Evolutionary conservation across 2,329 filamentous ascomycete genomes (phyloP).

Genomic region (Pseudovirgaria hyperparasitica): DNA sequence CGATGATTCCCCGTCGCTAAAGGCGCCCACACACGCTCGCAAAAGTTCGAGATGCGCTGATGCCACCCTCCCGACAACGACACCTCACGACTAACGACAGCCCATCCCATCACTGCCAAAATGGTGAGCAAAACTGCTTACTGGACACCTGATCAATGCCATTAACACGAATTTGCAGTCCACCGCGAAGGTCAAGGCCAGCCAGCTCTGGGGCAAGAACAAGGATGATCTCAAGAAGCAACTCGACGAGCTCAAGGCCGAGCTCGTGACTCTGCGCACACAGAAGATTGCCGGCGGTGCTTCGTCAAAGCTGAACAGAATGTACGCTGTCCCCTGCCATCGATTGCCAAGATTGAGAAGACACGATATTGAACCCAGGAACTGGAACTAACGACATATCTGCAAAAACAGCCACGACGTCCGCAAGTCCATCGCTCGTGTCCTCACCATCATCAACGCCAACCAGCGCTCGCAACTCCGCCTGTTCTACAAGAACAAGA

Average conservation of each 20-base stretch:
- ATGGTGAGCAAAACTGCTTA: too few species aligned
- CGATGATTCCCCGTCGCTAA: too few species aligned
- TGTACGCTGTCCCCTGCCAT: slow-evolving; percentile 51
- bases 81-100: too few species aligned
- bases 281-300: slow-evolving; percentile 94
- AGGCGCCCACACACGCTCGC: too few species aligned
- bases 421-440: slow-evolving; percentile 97
- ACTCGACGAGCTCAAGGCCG: slow-evolving; percentile 87
- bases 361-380: slow-evolving; percentile 1
- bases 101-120: too few species aligned
- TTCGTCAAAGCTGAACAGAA: slow-evolving; percentile 92
- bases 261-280: slow-evolving; percentile 91
- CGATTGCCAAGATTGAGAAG: slow-evolving; percentile 19
- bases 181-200: slow-evolving; percentile 76
- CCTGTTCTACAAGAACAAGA: slow-evolving; percentile 99
- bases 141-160: too few species aligned
- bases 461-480: slow-evolving; percentile 97
- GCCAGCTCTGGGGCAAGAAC: slow-evolving; percentile 96
- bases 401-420: slow-evolving; percentile 69
- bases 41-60: too few species aligned
- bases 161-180: too few species aligned
- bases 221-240: slow-evolving; percentile 97
- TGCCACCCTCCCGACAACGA: too few species aligned
- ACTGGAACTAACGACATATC: too few species aligned
- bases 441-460: slow-evolving; percentile 98